A percentile compares a stretch with the other conserved stretches of the same genome.
These are phyloP conservation scores for Auricularia heimuer DNA, from an alignment of 768 basidiomycete species.

Conservation along the genomic window DNA sequence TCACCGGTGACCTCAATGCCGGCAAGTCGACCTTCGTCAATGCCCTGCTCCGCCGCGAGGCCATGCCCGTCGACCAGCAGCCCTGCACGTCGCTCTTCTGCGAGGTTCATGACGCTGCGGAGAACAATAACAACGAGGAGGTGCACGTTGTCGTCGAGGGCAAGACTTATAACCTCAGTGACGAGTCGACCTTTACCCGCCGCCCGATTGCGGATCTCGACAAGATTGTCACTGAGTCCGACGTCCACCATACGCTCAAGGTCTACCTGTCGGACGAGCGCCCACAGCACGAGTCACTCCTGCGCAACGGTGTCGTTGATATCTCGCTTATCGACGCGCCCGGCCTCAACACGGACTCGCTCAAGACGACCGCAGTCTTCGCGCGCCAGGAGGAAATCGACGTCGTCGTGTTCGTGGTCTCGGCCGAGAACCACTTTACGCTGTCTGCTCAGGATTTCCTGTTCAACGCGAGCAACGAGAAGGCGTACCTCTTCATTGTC, in stretches of 20 bases:
- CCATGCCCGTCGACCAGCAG: constrained; percentile 97
- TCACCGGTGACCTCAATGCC: constrained; percentile 96
- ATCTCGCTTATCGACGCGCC: constrained; percentile 98
- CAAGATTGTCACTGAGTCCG: constrained; percentile 63
- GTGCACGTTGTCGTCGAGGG: constrained; percentile 73
- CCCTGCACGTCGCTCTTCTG: constrained; percentile 96
- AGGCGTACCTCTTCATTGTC: constrained; percentile 96
- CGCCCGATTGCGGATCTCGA: constrained; percentile 64
- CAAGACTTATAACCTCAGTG: constrained; percentile 52
- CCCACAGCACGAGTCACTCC: constrained; percentile 67
- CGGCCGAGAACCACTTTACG: constrained; percentile 97
- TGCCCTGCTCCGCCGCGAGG: constrained; percentile 76
- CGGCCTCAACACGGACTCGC: constrained; percentile 88
- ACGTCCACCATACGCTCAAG: constrained; percentile 67
- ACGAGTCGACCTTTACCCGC: constrained; percentile 69
- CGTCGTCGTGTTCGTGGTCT: constrained; percentile 95
- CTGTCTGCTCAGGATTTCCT: constrained; percentile 93
- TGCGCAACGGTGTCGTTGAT: constrained; percentile 92
- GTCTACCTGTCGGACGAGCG: constrained; percentile 81
- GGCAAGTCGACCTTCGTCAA: constrained; percentile 99
- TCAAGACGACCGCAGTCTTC: constrained; percentile 92
- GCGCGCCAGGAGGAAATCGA: constrained; percentile 97
- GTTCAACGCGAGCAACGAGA: constrained; percentile 86
- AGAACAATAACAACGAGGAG: constrained; percentile 73
- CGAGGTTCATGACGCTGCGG: constrained; percentile 86